Conservation (phyloP, 2,329 filamentous ascomycete genomes). For the Trichocomaceae sp. region DNA sequence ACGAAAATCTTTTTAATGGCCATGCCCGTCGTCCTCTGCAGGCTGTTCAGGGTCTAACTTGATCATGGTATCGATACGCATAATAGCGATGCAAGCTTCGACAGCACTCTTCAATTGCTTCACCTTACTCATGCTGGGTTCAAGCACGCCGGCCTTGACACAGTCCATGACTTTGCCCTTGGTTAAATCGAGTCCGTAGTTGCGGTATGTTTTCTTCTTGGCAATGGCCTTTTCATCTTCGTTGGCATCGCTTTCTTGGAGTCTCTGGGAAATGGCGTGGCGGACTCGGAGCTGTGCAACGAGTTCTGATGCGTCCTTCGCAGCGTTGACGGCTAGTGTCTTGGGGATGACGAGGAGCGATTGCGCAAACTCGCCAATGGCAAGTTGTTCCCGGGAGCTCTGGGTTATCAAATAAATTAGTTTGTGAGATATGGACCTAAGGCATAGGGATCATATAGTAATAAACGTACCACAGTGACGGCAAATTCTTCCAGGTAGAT, state of each 20-base stretch:
- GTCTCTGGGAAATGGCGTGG: constrained; percentile 89
- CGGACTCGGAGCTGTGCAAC: constrained; percentile 91
- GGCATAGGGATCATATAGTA: neutral
- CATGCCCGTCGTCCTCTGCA: constrained; percentile 73
- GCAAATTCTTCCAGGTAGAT: constrained; percentile 99
- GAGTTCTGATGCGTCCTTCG: constrained; percentile 91
- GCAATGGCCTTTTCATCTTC: constrained; percentile 85
- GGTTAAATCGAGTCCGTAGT: constrained; percentile 87
- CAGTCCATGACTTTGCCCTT: constrained; percentile 89
- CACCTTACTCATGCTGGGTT: constrained; percentile 97
- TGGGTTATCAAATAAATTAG: constrained; percentile 21
- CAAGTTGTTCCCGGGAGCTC: constrained; percentile 91
- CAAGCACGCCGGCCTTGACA: constrained; percentile 88
- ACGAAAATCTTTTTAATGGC: constrained; percentile 51
- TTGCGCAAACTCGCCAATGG: constrained; percentile 95
- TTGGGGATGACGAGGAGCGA: constrained; percentile 91
- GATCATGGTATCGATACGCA: constrained; percentile 98
- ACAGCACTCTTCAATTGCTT: constrained; percentile 97
- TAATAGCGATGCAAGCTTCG: constrained; percentile 96
- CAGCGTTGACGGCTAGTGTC: constrained; percentile 92
- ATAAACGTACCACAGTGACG: constrained; percentile 68
- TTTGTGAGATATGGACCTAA: neutral
- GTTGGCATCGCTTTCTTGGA: constrained; percentile 66
- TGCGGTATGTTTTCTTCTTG: constrained; percentile 95
- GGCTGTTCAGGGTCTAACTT: constrained; percentile 89